These are phyloP conservation scores for Spergularia azorica DNA, from an alignment of 179 eudicot genomes.

Conservation along the genomic window DNA sequence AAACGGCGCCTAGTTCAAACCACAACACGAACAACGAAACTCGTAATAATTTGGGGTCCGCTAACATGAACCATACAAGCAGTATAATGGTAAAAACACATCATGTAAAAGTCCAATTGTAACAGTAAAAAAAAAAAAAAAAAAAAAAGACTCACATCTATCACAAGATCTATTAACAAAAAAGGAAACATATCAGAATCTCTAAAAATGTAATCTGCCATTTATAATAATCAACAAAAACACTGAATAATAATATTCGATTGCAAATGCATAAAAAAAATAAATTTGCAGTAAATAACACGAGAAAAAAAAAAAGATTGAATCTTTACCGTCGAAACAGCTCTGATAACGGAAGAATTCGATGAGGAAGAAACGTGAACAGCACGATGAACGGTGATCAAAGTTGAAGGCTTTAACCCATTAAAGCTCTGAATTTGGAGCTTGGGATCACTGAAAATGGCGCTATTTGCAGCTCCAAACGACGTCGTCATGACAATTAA, in stretches of 20 bases:
- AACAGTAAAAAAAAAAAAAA: too few species aligned
- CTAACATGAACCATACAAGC: too few species aligned
- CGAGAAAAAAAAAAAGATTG: not conserved
- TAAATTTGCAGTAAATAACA: not conserved
- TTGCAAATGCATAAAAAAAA: not conserved
- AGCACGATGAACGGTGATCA: slow-evolving; percentile 30
- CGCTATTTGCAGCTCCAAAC: slow-evolving; percentile 52
- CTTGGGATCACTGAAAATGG: slow-evolving; percentile 41
- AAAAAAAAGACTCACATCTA: slow-evolving; percentile 3
- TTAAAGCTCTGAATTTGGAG: slow-evolving; percentile 45
- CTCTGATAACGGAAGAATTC: slow-evolving; percentile 37
- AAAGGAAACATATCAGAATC: not conserved
- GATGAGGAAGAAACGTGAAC: slow-evolving; percentile 34
- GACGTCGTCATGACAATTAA: slow-evolving; percentile 54
- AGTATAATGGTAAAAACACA: too few species aligned
- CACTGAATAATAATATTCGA: not conserved
- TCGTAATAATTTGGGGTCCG: too few species aligned
- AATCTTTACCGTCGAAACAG: slow-evolving; percentile 52
- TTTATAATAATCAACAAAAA: not conserved
- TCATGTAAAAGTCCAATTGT: not conserved
- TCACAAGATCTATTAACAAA: not conserved
- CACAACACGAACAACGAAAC: too few species aligned
- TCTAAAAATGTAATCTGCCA: not conserved
- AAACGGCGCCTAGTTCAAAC: too few species aligned
- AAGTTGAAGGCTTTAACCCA: slow-evolving; percentile 45